phyloP scores from a whole-genome alignment of 192 early-diverging fungal genomes.

The Ramicandelaber brevisporus region DNA sequence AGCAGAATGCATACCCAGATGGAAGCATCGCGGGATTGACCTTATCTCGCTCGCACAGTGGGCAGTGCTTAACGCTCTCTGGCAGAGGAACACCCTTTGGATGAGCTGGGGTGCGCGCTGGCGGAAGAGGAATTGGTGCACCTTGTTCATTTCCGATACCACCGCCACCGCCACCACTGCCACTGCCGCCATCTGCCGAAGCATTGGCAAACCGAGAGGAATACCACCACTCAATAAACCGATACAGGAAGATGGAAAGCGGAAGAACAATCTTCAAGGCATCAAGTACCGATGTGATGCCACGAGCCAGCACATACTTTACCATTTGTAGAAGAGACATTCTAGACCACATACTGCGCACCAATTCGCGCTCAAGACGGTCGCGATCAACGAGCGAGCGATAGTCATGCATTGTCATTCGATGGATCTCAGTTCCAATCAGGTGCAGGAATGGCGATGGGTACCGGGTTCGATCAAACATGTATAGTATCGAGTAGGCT shows the following conservation, averaged over 20 bases:
- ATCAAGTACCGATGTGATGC: too few species aligned
- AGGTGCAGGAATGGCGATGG: constrained; percentile 64
- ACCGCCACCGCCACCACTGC: constrained; percentile 8
- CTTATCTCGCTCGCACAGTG: constrained; percentile 39
- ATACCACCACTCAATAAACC: constrained; percentile 95
- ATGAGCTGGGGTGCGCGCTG: too few species aligned
- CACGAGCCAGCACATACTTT: constrained; percentile 4
- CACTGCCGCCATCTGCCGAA: too few species aligned
- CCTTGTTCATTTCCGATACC: neutral
- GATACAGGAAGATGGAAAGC: constrained; percentile 77
- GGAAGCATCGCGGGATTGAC: constrained; percentile 69
- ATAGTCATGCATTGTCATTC: constrained; percentile 62
- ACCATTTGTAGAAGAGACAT: neutral
- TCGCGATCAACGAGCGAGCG: constrained; percentile 15
- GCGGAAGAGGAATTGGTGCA: constrained; percentile 11
- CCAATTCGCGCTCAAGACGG: constrained; percentile 11
- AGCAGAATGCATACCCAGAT: constrained; percentile 85
- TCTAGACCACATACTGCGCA: constrained; percentile 1
- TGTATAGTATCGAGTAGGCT: constrained; percentile 49
- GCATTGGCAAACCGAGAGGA: constrained; percentile 49
- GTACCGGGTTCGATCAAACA: constrained; percentile 63
- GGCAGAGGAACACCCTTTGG: constrained; percentile 49
- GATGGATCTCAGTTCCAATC: constrained; percentile 47
- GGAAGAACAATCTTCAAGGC: constrained; percentile 55
- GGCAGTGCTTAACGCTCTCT: constrained; percentile 41